Base-by-base conservation (phyloP, 257 asterid genomes). In the Salvia miltiorrhiza region DNA sequence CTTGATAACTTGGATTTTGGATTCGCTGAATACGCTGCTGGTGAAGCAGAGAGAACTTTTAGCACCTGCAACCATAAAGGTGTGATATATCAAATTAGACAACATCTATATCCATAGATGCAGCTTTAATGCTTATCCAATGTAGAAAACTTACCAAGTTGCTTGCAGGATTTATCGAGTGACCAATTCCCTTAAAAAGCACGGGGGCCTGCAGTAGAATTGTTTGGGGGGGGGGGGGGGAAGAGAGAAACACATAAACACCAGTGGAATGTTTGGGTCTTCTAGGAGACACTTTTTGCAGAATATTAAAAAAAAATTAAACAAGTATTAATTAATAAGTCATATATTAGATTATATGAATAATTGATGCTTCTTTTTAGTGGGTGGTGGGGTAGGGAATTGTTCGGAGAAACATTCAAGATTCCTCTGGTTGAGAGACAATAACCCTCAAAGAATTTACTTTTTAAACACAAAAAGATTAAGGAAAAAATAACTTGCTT, bases 111-210 rank as follows among this genome's bases (percentile, higher is more conserved):
- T 49, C 21, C 24, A 39, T 20, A 37, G 23, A 52, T 0, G 48
- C 26, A 57, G 56, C 17, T 67, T 26, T 23, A 16, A 41, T 26
- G 16, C 9, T 69, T 39, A 53, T 9, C 48, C n/a, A 41, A 28
- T 41, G 65, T 16, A 61, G 71, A 60, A 41, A 54, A 4, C 40
- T 72, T 87, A 92, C 97, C 97, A 92, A 76, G 81, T 74, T 84
- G 80, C 82, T 92, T 48, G 90, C 83, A 49, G 95, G 87, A 81
- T 85, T 86, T 63, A 92, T 73, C 2, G 89, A 85, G 77, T 90
- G 98, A 35, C 98, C 95, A 50, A 85, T 84, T 73, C 98, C 98
- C 78, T 82, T 89, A 67, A 84, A 92, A 70, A 92, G 87, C 63
- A 92, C 87, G 9, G 97, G 98, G 70, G 91, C 95, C 97, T 92